Conservation (phyloP, 768 basidiomycete genomes). For the Rhizopogon vulgaris region DNA sequence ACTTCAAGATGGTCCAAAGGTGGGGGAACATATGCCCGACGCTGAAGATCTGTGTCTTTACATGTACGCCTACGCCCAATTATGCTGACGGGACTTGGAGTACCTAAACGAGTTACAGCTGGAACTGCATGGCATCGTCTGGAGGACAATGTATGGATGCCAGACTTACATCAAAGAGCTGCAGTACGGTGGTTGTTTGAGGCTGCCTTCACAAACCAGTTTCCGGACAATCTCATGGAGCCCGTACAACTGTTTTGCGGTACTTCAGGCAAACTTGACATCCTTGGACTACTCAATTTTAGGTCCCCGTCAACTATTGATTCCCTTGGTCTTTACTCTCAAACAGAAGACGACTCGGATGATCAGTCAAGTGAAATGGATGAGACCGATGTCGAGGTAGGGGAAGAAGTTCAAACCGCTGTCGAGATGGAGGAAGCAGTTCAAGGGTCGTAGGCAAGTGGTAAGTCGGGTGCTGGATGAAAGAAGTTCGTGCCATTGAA, state of each 20-base stretch:
- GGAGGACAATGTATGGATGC: constrained; percentile 3
- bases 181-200: not conserved
- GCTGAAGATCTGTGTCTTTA: constrained; percentile 1
- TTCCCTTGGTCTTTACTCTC: not conserved
- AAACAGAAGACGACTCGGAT: not conserved
- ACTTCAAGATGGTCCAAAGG: not conserved
- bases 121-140: constrained; percentile 6
- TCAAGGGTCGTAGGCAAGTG: not conserved
- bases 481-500: not conserved
- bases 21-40: constrained; percentile 4
- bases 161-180: constrained; percentile 1
- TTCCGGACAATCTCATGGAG: not conserved
- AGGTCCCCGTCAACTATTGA: not conserved
- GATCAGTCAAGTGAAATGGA: not conserved
- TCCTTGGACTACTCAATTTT: not conserved
- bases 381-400: not conserved
- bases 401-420: not conserved
- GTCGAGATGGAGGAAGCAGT: not conserved
- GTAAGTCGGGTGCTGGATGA: not conserved
- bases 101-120: not conserved
- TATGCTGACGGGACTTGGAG: not conserved
- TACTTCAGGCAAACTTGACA: not conserved
- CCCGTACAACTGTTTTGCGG: not conserved
- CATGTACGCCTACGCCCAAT: not conserved
- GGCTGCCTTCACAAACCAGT: not conserved